These are phyloP conservation scores for Suillus discolor DNA, from an alignment of 768 basidiomycete species.

Conservation along the genomic window DNA sequence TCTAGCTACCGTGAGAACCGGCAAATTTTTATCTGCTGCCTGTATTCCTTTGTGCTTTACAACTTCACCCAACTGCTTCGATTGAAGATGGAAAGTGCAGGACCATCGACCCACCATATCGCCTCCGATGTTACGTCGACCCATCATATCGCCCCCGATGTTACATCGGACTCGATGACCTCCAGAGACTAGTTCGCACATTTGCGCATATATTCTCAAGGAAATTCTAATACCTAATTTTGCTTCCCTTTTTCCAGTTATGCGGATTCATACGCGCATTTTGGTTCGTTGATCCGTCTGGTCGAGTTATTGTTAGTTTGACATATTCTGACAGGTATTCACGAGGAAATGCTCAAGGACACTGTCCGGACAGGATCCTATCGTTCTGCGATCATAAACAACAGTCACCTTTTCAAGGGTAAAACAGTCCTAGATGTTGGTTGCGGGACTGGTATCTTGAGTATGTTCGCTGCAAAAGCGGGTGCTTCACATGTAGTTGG, in stretches of 20 bases:
- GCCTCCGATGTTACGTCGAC: constrained; percentile 20
- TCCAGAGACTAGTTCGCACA: constrained; percentile 85
- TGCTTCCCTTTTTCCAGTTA: constrained; percentile 60
- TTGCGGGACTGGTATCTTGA: constrained; percentile 96
- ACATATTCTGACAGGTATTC: constrained; percentile 66
- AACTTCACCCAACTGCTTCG: constrained; percentile 7
- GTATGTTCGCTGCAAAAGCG: constrained; percentile 97
- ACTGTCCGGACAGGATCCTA: constrained; percentile 93
- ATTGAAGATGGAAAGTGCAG: constrained; percentile 32
- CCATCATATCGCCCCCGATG: constrained; percentile 13
- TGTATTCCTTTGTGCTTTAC: neutral
- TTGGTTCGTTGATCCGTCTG: constrained; percentile 54
- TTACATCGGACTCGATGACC: constrained; percentile 60
- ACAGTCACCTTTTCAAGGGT: constrained; percentile 92
- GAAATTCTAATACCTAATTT: constrained; percentile 38
- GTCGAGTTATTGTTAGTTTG: constrained; percentile 1
- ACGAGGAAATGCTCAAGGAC: constrained; percentile 99
- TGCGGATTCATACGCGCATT: constrained; percentile 95
- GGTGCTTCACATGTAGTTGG: constrained; percentile 94
- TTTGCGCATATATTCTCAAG: constrained; percentile 23
- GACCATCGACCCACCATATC: constrained; percentile 26
- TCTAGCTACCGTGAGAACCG: constrained; percentile 14
- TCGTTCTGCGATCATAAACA: constrained; percentile 92
- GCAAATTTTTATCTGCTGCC: neutral
- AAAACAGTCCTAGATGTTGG: constrained; percentile 98